phyloP scores from a whole-genome alignment of 306 rosid species.

The Neltuma alba region DNA sequence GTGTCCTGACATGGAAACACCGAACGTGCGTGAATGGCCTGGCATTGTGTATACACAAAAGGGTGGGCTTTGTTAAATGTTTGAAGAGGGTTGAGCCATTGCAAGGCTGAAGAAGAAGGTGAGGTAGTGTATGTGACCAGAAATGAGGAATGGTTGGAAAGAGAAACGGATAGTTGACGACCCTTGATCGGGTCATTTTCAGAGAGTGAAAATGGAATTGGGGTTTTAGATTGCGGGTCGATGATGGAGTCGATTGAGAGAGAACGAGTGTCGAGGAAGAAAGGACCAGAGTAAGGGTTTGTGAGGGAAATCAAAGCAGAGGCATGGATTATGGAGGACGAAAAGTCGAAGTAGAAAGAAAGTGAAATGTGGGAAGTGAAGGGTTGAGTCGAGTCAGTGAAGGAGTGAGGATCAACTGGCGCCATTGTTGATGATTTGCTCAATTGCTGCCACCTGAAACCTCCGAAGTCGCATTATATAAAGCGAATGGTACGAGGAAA shows the following conservation, averaged over 20 bases:
- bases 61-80: constrained; percentile 72
- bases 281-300: constrained; percentile 54
- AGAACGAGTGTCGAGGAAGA: constrained; percentile 80
- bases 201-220: constrained; percentile 62
- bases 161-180: constrained; percentile 55
- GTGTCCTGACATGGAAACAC: constrained; percentile 96
- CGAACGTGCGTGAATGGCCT: constrained; percentile 85
- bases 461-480: not conserved
- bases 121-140: constrained; percentile 59
- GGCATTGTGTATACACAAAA: constrained; percentile 92
- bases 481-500: not conserved
- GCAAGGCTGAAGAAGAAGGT: constrained; percentile 85
- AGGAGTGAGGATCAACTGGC: constrained; percentile 88
- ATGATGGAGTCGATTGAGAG: constrained; percentile 58
- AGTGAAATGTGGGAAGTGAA: constrained; percentile 58
- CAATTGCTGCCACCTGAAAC: not conserved
- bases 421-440: constrained; percentile 52
- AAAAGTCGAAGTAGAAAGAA: constrained; percentile 69
- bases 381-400: constrained; percentile 70
- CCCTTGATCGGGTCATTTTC: constrained; percentile 63
- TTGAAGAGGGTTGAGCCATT: constrained; percentile 84
- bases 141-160: constrained; percentile 58
- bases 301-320: constrained; percentile 65
- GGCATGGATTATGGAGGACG: constrained; percentile 62
- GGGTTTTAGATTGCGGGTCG: constrained; percentile 45